Evolutionary conservation across 2,329 filamentous ascomycete species (phyloP), one percentile per base, ranked within the genome.

Genomic region (Cercospora zeae-maydis): DNA sequence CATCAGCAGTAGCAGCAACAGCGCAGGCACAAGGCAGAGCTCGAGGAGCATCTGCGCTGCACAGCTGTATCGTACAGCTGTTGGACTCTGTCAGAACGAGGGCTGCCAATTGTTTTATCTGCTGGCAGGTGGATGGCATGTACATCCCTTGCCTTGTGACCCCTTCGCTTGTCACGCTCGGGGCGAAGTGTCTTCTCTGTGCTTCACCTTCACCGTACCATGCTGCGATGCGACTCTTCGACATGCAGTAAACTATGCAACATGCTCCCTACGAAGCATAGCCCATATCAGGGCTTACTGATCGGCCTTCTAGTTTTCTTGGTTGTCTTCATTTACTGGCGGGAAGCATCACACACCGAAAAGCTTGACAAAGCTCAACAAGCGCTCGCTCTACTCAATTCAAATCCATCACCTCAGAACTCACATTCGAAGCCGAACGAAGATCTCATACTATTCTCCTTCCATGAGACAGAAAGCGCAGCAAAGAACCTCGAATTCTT

Each of bases 381-480:
- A 52, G 31, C 45, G 9, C 57, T 59, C 16, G 57, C 57, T 53
- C 34, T 21, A 11, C 33, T 59, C 19, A 9, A n/a, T 19, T 2
- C 33, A 34, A n/a, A 37, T 58, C 24, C 8, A 52, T 7, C 14
- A 21, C 4, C 63, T 66, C 30, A 63, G 64, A 34, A 10, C 39
- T 47, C 52, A 4, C 30, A 7, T 21, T 19, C 16, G 3, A 27
- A 16, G 16, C 19, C 19, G 33, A 58, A 61, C 13, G 24, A 45
- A 16, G 65, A 67, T 19, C 58, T 67, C 7, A 62, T 67, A n/a
- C 27, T 67, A 5, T 67, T 63, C 58, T 63, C 65, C 24, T 67
- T 59, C 42, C 47, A 39, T 19, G 65, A 67, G 21, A 66, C 60
- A 1, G 54, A 56, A n/a, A 47, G 57, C n/a, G 60, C 63, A 9